Base-by-base conservation (phyloP, 768 basidiomycete species). In the Tricholoma sp. region DNA sequence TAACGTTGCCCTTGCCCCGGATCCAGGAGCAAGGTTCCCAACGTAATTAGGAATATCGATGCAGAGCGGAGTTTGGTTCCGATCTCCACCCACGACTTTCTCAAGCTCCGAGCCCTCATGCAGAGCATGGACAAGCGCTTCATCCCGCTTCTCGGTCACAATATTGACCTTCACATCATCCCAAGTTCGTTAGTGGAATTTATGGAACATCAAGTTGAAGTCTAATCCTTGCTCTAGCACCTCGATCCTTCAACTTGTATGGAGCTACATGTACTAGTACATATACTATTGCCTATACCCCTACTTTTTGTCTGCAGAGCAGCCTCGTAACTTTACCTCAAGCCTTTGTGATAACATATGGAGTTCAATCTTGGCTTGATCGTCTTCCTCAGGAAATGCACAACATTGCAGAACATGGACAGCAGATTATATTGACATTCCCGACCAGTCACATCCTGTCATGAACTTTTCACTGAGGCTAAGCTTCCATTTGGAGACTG, bases 81-180 rank as follows among this genome's bases (percentile, higher is more conserved):
- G 4, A 27, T 47, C 46, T 11, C 14, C 7, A 7, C 24, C 41
- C 41, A 19, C 41, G 9, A 11, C 41, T 21, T 43, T 19, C 41
- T 21, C 9, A 8, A 19, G 1, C 18, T 21, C 19, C 41, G 9
- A 32, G 31, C 31, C 31, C 41, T 43, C 68, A 69, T 86, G n/a
- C n/a, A n/a, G n/a, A n/a, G n/a, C 19, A 27, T 12, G 18, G 21
- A n/a, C 21, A 19, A 10, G 8, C 7, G 11, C 12, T 12, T 21
- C 21, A 22, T 8, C 19, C 18, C 22, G 21, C 10, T 12, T 45
- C 7, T 45, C 31, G 31, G 10, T 8, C 31, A 7, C 8, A 32
- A 5, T 21, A 39, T 4, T 39, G 37, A 39, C 4, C 4, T n/a
- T 27, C 24, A 16, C 3, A 43, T 43, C 41, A 19, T 8, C 41